Percentiles rank a stretch among this genome's conserved stretches.
Evolutionary conservation across 1,284 basidiomycete genomes (phyloP).

Genomic region (Ceratorhiza oryzae-sativae): DNA sequence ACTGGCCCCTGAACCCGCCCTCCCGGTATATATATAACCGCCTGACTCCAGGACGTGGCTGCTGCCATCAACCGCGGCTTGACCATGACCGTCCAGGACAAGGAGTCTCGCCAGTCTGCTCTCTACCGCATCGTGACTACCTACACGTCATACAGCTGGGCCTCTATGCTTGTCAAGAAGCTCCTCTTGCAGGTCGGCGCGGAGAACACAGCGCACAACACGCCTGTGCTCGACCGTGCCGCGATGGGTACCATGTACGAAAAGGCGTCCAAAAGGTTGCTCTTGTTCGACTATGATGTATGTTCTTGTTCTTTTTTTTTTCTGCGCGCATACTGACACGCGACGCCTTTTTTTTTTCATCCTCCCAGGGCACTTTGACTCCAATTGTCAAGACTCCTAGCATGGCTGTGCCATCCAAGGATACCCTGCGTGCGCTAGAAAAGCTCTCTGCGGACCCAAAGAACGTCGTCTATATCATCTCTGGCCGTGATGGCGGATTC

Average conservation of each 20-base stretch:
- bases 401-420: constrained; percentile 82
- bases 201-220: constrained; percentile 84
- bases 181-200: constrained; percentile 82
- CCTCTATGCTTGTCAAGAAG: constrained; percentile 87
- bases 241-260: constrained; percentile 72
- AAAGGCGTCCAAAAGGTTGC: constrained; percentile 80
- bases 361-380: constrained; percentile 85
- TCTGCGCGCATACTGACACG: constrained; percentile 14
- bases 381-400: constrained; percentile 96
- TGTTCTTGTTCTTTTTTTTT: constrained; percentile 49
- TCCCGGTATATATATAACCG: neutral
- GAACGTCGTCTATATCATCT: constrained; percentile 97
- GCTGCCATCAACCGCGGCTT: constrained; percentile 93
- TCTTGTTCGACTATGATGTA: constrained; percentile 97
- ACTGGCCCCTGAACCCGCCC: constrained; percentile 3
- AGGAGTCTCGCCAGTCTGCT: constrained; percentile 74
- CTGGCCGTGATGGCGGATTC: constrained; percentile 94
- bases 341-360: constrained; percentile 33
- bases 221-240: constrained; percentile 80
- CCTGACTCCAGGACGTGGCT: constrained; percentile 74
- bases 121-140: constrained; percentile 89
- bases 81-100: constrained; percentile 81
- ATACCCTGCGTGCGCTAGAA: constrained; percentile 78
- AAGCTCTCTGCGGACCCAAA: constrained; percentile 77
- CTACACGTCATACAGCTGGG: constrained; percentile 97